phyloP scores from a whole-genome alignment of 768 basidiomycete genomes.

The Lentinula detonsa region DNA sequence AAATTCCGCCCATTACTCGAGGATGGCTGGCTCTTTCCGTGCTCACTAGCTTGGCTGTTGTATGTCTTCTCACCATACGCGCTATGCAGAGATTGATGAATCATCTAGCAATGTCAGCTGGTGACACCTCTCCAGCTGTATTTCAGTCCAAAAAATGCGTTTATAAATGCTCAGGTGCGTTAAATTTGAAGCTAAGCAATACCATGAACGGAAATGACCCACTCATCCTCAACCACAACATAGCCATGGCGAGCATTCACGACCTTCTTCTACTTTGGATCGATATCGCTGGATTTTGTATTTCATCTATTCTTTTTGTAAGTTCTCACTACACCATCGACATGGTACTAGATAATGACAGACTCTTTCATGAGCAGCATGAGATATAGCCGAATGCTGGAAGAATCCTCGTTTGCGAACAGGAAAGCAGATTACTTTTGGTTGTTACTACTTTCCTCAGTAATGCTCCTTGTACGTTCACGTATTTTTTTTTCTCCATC shows the following conservation, averaged over 20 bases:
- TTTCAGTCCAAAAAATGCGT: constrained; percentile 83
- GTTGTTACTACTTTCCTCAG: constrained; percentile 79
- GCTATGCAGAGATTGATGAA: constrained; percentile 1
- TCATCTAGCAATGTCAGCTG: constrained; percentile 79
- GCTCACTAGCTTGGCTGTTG: constrained; percentile 79
- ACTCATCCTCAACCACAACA: constrained; percentile 2
- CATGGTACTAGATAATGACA: too few relatives aligned
- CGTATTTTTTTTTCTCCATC: neutral
- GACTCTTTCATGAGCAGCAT: constrained; percentile 52
- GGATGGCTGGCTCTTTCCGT: constrained; percentile 80
- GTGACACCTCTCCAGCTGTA: constrained; percentile 90
- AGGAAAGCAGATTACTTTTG: constrained; percentile 92
- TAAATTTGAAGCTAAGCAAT: accelerated
- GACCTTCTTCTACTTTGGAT: constrained; percentile 95
- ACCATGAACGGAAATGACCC: neutral
- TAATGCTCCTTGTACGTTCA: constrained; percentile 75
- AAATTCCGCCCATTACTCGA: constrained; percentile 89
- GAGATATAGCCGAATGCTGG: constrained; percentile 94
- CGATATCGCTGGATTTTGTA: constrained; percentile 87
- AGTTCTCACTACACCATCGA: constrained; percentile 23
- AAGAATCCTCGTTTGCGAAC: constrained; percentile 94
- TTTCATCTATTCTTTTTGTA: constrained; percentile 99
- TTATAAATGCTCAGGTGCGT: constrained; percentile 73
- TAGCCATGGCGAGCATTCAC: constrained; percentile 87
- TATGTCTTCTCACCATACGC: constrained; percentile 36